A percentile compares a stretch with the other conserved stretches of the same genome.
These are phyloP conservation scores for Chytriomyces hyalinus DNA, from an alignment of 192 early-diverging fungal genomes.

Conservation along the genomic window DNA sequence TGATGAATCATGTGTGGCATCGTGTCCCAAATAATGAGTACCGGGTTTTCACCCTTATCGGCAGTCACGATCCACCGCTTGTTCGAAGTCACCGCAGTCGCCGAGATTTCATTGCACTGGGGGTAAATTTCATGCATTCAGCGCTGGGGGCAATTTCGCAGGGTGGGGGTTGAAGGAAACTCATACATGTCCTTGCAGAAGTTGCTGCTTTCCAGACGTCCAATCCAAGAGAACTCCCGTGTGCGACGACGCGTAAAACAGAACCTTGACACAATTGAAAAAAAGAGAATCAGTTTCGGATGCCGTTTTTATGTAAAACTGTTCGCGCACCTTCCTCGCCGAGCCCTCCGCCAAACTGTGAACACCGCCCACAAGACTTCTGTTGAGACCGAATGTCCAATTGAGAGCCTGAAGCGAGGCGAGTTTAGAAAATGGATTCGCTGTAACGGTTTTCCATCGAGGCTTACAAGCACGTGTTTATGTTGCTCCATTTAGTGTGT, in stretches of 20 bases:
- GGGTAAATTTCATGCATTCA: not conserved
- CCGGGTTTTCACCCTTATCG: conserved; percentile 54
- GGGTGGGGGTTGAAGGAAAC: not conserved
- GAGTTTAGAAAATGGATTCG: not conserved
- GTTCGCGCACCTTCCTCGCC: conserved; percentile 29
- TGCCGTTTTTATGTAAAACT: not conserved
- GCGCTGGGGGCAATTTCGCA: not conserved
- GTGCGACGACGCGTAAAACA: conserved; percentile 61
- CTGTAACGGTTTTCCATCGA: not conserved
- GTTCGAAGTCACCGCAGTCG: conserved; percentile 43
- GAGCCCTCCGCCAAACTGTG: conserved; percentile 41
- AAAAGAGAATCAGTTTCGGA: conserved; percentile 6
- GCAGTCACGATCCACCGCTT: conserved; percentile 60
- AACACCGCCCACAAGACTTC: conserved; percentile 39
- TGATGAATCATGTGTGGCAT: conserved; percentile 34
- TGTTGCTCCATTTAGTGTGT: not conserved
- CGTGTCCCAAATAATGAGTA: conserved; percentile 67
- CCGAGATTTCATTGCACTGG: conserved; percentile 57
- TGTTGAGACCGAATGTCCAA: conserved; percentile 59
- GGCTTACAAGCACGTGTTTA: conserved; percentile 15
- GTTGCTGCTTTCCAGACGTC: conserved; percentile 47
- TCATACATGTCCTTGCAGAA: conserved; percentile 63
- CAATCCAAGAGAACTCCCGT: conserved; percentile 61
- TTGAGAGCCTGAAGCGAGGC: conserved; percentile 36
- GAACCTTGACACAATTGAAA: conserved; percentile 33